These are phyloP conservation scores for Claviceps monticola DNA, from an alignment of 2,329 filamentous ascomycete species.

Conservation along the genomic window DNA sequence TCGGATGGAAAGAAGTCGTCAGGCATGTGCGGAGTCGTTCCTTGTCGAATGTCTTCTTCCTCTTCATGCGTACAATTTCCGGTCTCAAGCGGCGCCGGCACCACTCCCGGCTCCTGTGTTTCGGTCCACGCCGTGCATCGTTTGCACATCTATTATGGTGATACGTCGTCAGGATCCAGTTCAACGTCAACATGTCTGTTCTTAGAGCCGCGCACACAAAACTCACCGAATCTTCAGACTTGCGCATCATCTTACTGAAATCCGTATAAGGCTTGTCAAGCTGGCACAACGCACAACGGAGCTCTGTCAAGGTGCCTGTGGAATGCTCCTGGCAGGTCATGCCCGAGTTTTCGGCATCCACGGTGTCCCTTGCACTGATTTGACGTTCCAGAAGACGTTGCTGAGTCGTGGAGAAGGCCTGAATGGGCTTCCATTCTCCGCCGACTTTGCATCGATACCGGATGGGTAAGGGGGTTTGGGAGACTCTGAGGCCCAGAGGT, in stretches of 20 bases:
- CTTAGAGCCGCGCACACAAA: not conserved
- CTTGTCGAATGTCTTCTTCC: slow-evolving; percentile 7
- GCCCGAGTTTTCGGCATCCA: slow-evolving; percentile 19
- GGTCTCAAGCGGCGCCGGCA: slow-evolving; percentile 16
- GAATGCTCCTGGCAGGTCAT: slow-evolving; percentile 24
- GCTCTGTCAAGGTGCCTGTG: slow-evolving; percentile 11
- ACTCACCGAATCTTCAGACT: slow-evolving; percentile 17
- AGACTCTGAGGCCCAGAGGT: not conserved
- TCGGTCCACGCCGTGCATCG: slow-evolving; percentile 23
- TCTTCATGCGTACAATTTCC: slow-evolving; percentile 22
- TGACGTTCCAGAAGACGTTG: slow-evolving; percentile 14
- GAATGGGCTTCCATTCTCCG: slow-evolving; percentile 20
- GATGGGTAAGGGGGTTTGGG: not conserved
- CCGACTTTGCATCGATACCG: slow-evolving; percentile 22
- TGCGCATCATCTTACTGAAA: slow-evolving; percentile 18
- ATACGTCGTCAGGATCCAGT: too few relatives aligned
- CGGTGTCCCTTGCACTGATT: slow-evolving; percentile 1
- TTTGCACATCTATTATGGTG: slow-evolving; percentile 17
- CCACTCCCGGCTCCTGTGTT: slow-evolving; percentile 20
- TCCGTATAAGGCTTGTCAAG: slow-evolving; percentile 13
- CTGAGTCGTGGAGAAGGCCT: slow-evolving; percentile 20
- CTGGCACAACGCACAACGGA: slow-evolving; percentile 19
- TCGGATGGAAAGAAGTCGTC: slow-evolving; percentile 15
- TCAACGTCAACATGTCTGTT: too few relatives aligned
- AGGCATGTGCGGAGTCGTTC: slow-evolving; percentile 4